Conservation (phyloP, 2,329 filamentous ascomycete genomes). For the Apiospora pterosperma region DNA sequence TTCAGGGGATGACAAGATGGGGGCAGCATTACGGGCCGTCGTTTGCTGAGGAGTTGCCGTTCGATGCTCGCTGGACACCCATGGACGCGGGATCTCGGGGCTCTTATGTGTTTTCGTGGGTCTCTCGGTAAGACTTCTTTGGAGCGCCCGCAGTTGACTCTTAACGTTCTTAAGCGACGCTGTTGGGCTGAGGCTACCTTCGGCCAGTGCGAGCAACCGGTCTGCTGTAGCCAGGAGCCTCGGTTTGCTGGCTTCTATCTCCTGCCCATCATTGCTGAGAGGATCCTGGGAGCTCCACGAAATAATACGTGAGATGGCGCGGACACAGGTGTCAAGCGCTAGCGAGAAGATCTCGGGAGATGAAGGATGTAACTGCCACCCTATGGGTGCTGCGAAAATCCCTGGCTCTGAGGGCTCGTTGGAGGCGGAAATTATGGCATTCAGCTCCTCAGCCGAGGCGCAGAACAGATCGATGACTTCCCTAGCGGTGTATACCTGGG, state of each 20-base stretch:
- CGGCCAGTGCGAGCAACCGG: not conserved
- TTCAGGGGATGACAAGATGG: not conserved
- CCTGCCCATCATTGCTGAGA: not conserved
- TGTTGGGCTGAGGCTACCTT: not conserved
- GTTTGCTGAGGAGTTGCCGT: not conserved
- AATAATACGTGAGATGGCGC: not conserved
- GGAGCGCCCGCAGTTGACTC: not conserved
- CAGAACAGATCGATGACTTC: not conserved
- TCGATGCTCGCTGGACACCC: not conserved
- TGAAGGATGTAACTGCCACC: not conserved
- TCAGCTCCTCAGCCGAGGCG: not conserved
- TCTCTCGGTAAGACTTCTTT: not conserved
- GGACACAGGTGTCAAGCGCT: not conserved
- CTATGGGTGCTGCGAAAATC: not conserved
- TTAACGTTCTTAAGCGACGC: not conserved
- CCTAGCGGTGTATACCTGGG: not conserved
- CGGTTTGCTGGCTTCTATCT: not conserved
- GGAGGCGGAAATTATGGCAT: not conserved
- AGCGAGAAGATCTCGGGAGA: not conserved
- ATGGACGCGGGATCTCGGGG: not conserved
- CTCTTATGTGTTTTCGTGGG: not conserved
- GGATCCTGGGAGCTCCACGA: not conserved
- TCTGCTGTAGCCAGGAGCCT: not conserved
- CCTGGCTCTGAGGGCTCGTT: not conserved
- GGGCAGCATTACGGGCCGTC: not conserved